Evolutionary conservation across 768 basidiomycete species (phyloP).

Genomic region (Mycena haematopus): DNA sequence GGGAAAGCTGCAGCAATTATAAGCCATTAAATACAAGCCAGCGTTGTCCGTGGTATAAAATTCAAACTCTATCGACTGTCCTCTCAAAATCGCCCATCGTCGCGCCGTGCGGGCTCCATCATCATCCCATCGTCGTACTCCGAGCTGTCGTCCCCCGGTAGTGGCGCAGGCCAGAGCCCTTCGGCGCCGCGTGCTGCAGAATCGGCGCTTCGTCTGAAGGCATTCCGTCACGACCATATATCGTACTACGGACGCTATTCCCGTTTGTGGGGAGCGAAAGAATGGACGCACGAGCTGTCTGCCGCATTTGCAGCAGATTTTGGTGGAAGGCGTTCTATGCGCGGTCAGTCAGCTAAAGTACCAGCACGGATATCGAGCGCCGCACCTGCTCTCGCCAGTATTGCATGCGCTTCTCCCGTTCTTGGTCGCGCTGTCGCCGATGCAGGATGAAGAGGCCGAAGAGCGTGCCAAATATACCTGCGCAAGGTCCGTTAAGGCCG

Average conservation of each 20-base stretch:
- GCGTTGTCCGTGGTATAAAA: constrained; percentile 26
- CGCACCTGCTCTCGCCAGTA: constrained; percentile 89
- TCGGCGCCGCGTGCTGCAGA: constrained; percentile 52
- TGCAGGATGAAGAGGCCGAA: constrained; percentile 74
- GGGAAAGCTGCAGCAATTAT: constrained; percentile 1
- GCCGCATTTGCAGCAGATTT: constrained; percentile 80
- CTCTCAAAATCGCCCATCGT: constrained; percentile 28
- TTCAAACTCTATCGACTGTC: background rate
- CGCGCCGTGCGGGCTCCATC: constrained; percentile 43
- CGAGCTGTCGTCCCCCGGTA: constrained; percentile 57
- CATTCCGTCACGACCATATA: constrained; percentile 55
- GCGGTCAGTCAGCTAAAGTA: constrained; percentile 12
- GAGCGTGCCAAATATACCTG: constrained; percentile 80
- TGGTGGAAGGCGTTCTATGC: constrained; percentile 77
- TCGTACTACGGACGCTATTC: constrained; percentile 53
- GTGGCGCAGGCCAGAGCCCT: constrained; percentile 61
- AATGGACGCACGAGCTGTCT: constrained; percentile 72
- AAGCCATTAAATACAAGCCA: constrained; percentile 25
- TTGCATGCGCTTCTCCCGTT: constrained; percentile 84
- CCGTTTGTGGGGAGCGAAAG: constrained; percentile 57
- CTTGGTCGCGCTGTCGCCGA: constrained; percentile 70
- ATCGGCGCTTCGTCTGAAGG: constrained; percentile 65
- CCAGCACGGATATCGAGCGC: background rate
- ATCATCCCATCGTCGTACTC: constrained; percentile 58
- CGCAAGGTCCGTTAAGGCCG: background rate